Evolutionary conservation across 2,329 filamentous ascomycete genomes (phyloP).

Genomic region (Daldinia sp.): DNA sequence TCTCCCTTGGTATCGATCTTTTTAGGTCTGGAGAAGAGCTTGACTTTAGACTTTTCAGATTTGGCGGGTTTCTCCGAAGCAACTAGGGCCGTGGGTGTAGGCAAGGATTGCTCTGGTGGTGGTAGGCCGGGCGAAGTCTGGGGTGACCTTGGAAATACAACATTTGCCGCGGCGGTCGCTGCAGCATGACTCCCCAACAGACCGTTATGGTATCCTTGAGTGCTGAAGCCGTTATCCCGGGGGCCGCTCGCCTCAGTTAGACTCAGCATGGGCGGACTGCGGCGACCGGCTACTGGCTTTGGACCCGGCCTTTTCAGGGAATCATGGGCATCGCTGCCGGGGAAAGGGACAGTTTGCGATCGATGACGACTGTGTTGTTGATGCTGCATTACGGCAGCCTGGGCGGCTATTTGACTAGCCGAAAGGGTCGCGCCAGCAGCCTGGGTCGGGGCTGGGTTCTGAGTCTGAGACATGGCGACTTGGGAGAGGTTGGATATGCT

Average conservation of each 20-base stretch:
- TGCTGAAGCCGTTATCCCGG: conserved; percentile 66
- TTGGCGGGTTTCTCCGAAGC: conserved; percentile 69
- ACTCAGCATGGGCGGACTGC: conserved; percentile 72
- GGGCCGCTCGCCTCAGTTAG: conserved; percentile 74
- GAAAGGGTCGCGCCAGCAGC: conserved; percentile 58
- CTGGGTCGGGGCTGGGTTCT: conserved; percentile 44
- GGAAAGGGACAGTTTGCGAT: conserved; percentile 78
- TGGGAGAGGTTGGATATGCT: conserved; percentile 67
- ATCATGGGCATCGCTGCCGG: conserved; percentile 59
- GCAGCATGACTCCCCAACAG: conserved; percentile 70
- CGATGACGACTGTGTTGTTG: conserved; percentile 74
- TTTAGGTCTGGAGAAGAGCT: conserved; percentile 82
- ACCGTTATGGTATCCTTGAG: conserved; percentile 70
- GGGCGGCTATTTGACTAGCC: conserved; percentile 84
- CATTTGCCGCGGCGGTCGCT: conserved; percentile 78
- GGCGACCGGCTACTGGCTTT: conserved; percentile 59
- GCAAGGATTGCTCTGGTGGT: conserved; percentile 49
- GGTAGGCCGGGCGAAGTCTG: conserved; percentile 63
- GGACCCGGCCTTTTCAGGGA: conserved; percentile 55
- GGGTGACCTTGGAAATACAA: conserved; percentile 76
- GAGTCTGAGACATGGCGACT: conserved; percentile 58
- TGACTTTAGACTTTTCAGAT: conserved; percentile 81
- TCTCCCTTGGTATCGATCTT: conserved; percentile 80
- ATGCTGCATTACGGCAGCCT: conserved; percentile 74
- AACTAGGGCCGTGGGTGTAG: conserved; percentile 53